Base-by-base conservation (phyloP, 768 basidiomycete genomes). In the Pleurotus giganteus region DNA sequence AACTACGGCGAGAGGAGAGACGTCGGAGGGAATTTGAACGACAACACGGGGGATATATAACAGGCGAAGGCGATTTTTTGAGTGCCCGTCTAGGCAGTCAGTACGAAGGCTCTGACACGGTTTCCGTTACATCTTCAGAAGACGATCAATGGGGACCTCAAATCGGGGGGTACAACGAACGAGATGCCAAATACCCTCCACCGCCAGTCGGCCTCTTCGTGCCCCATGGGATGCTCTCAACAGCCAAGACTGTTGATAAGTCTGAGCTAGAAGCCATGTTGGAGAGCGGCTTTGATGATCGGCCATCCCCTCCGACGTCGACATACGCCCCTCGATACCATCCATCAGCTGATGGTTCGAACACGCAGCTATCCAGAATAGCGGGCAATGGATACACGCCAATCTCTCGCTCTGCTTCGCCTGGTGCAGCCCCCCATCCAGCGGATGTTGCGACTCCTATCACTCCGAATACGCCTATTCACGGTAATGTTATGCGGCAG, bases 131-230 rank as follows among this genome's bases (percentile, higher is more conserved):
- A 15, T 94, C 91, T 3, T 91, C 92, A 7, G 96, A 98, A 31
- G 94, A 96, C 39, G 96, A 98, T 65, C 87, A 93, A 29, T 99
- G 95, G 94, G 94, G 94, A 2, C 75, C 82, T 3, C 95, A 99
- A 68, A 94, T 99, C 53, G 95, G 96, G 9, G 92, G 83, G 44
- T 98, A 98, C 71, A 96, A 98, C 69, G 95, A 98, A 69, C 77
- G 90, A 65, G 82, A 82, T 66, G 59, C 73, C 26, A 80, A 85
- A 61, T 94, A 86, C 61, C 89, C 93, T 29, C 90, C 91, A 4
- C 94, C 95, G 0, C 94, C 94, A 9, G 76, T 84, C n/a, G 89
- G 81, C 1, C 75, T 94, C 5, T 70, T 80, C 21, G 60, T 78
- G 15, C 72, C 81, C 13, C 68, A 70, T 31, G 65, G 70, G 41